A percentile compares a stretch with the other conserved stretches of the same genome.
Conservation (phyloP, 805 yeast species). For the Blastobotrys peoriensis region DNA sequence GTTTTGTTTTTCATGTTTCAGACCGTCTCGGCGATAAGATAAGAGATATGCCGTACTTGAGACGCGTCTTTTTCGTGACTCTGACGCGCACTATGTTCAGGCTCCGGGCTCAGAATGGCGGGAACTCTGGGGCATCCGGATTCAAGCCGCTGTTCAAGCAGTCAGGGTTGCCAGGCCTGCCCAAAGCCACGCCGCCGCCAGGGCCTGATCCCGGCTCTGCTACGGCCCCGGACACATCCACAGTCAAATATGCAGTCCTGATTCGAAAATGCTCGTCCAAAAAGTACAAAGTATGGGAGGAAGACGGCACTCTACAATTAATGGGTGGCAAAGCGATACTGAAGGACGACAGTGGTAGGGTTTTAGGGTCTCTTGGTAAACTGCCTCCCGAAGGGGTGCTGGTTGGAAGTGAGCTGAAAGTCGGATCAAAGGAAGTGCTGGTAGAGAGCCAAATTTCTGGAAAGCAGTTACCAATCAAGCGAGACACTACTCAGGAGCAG, state of each 20-base stretch:
- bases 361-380: neutral
- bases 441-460: neutral
- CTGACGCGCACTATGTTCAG: too few species aligned
- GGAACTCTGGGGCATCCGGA: too few species aligned
- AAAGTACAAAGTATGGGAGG: slow-evolving; percentile 92
- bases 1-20: too few species aligned
- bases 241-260: slow-evolving; percentile 40
- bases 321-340: slow-evolving; percentile 16
- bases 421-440: slow-evolving; percentile 1
- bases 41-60: too few species aligned
- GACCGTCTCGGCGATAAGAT: too few species aligned
- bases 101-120: too few species aligned
- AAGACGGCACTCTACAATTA: slow-evolving; percentile 63
- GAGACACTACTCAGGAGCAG: neutral
- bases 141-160: too few species aligned
- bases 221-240: too few species aligned
- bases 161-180: too few species aligned
- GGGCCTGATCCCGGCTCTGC: too few species aligned
- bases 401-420: neutral
- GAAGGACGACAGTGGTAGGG: slow-evolving; percentile 22
- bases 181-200: too few species aligned
- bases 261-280: slow-evolving; percentile 68
- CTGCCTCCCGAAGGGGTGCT: neutral
- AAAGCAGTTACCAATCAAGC: neutral
- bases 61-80: too few species aligned